Base-by-base conservation (phyloP, 176 grass and related monocot genomes). In the Eragrostis nindensis region DNA sequence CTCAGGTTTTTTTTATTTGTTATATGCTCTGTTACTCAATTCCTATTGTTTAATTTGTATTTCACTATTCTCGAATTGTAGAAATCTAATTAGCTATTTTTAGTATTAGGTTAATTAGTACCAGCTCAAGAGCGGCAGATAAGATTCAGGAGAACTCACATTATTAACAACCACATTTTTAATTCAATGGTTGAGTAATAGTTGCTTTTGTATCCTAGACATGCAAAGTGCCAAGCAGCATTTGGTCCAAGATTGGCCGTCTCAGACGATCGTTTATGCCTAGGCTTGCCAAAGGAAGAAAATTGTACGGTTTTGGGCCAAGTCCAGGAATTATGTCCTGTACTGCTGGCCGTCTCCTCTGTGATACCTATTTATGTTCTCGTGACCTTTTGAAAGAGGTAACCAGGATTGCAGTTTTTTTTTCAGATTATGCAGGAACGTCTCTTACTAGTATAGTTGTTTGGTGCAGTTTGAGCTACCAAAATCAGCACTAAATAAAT, bases 171-270 rank as follows among this genome's bases (percentile, higher is more conserved):
- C 41, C n/a, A n/a, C 60, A 30, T 21, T 16, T 68, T 39, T 74
- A 19, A 65, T 42, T 21, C 61, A 76, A 71, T 70, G 38, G 19
- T 71, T 77, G 64, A 60, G 70, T 41, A 77, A 41, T 45, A 1
- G 3, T 73, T 43, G 22, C 30, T 11, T 32, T 57, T 47, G 64
- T 90, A 29, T 90, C 26, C 55, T 74, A 99, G 96, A 79, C 86
- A 70, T 95, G 92, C 79, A 91, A 91, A 76, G 90, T 99, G 30
- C 82, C 90, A 66, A 91, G 96, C 72, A 91, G 71, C 59, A 93
- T 88, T 86, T 99, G 96, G 96, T 99, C 96, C 50, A 99, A 95
- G 81, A 93, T 99, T 89, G 96, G 96, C 44, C 86, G 96, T 62
- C 90, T 99, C 55, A 90, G 94, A 74, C 86, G 96, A 25, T 91